Evolutionary conservation across 306 rosid genomes (phyloP).

Genomic region (Gastrolobium bilobum): DNA sequence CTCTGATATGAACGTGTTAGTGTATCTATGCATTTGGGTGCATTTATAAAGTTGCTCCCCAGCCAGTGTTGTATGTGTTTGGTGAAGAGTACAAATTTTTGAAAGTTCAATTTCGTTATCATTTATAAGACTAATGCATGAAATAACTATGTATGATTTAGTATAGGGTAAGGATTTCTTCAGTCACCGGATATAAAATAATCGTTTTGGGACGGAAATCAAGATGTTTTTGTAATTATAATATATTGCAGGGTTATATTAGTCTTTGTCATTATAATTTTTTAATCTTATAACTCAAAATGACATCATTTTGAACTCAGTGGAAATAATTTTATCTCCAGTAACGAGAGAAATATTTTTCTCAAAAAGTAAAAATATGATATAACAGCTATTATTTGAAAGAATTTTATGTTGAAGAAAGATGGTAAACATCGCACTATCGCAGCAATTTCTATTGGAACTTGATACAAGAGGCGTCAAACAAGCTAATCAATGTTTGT

Average conservation of each 20-base stretch:
- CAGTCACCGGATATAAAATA: too few species aligned
- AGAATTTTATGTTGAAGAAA: slow-evolving; percentile 4
- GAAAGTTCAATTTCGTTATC: slow-evolving; percentile 32
- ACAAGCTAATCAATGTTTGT: background rate
- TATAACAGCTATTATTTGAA: background rate
- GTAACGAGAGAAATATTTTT: too few species aligned
- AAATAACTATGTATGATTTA: background rate
- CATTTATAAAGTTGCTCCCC: slow-evolving; percentile 38
- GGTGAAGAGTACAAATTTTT: slow-evolving; percentile 15
- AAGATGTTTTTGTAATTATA: too few species aligned
- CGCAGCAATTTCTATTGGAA: background rate
- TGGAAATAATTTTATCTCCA: too few species aligned
- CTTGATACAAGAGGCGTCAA: background rate
- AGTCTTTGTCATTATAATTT: too few species aligned
- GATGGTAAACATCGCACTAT: background rate
- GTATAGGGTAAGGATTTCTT: too few species aligned
- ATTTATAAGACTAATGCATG: background rate
- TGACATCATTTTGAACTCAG: too few species aligned
- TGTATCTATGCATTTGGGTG: slow-evolving; percentile 39
- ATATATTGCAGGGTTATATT: too few species aligned
- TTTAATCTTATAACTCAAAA: too few species aligned
- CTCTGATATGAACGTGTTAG: slow-evolving; percentile 19
- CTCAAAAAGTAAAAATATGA: background rate
- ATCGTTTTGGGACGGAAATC: too few species aligned
- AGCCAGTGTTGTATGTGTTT: slow-evolving; percentile 18